Conservation (phyloP, 2,329 filamentous ascomycete genomes). For the Monosporascus sp. region DNA sequence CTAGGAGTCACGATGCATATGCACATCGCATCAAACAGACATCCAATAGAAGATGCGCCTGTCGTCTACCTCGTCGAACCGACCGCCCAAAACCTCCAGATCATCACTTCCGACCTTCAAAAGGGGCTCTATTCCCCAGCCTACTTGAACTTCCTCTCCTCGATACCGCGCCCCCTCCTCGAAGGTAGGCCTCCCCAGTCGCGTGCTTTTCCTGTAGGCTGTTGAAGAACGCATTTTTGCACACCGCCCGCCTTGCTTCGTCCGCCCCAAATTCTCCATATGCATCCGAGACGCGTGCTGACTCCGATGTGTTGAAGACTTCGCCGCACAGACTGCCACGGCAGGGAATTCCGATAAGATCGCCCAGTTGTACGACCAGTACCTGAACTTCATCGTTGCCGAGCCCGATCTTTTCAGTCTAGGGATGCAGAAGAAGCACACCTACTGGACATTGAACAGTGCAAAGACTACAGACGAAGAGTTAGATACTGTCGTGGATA, state of each 20-base stretch:
- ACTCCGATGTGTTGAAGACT: slow-evolving; percentile 47
- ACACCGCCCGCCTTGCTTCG: too few species aligned
- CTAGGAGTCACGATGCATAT: slow-evolving; percentile 97
- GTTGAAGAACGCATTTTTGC: too few species aligned
- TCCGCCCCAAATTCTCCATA: not conserved
- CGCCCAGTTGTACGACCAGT: slow-evolving; percentile 91
- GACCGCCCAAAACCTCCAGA: slow-evolving; percentile 70
- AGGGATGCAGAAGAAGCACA: slow-evolving; percentile 83
- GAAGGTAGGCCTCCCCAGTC: slow-evolving; percentile 38
- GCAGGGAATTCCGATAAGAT: slow-evolving; percentile 85
- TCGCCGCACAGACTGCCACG: slow-evolving; percentile 79
- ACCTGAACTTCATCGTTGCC: slow-evolving; percentile 93
- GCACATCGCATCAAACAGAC: slow-evolving; percentile 76
- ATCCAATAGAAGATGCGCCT: slow-evolving; percentile 92
- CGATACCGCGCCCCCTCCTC: slow-evolving; percentile 80
- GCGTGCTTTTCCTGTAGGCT: too few species aligned
- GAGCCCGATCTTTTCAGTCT: slow-evolving; percentile 95
- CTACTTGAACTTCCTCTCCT: slow-evolving; percentile 95
- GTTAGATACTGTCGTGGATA: slow-evolving; percentile 80
- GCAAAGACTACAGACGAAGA: slow-evolving; percentile 85
- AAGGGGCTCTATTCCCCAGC: slow-evolving; percentile 87
- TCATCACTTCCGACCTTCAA: slow-evolving; percentile 79
- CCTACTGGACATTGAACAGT: slow-evolving; percentile 96
- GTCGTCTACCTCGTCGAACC: slow-evolving; percentile 96
- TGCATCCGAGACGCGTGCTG: not conserved